phyloP scores from a whole-genome alignment of 225 moss, liverwort and hornwort species.

The Pseudoscleropodium purum region DNA sequence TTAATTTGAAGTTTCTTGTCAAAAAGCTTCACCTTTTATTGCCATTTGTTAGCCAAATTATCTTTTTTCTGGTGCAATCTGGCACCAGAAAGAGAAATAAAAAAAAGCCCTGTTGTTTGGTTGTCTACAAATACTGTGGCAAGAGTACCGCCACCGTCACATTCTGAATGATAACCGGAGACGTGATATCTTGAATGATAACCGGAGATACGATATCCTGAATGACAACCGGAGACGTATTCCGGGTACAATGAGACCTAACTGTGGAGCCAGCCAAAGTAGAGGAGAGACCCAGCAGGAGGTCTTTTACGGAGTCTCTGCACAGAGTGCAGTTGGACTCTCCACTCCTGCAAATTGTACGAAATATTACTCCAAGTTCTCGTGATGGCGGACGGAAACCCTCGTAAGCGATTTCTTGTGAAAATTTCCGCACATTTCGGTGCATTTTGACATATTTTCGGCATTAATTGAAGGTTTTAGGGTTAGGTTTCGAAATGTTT shows the following conservation, averaged over 20 bases:
- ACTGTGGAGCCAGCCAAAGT: not conserved
- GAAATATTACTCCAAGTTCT: not conserved
- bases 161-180: too few species aligned
- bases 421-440: not conserved
- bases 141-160: too few species aligned
- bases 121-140: too few species aligned
- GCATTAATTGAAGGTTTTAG: not conserved
- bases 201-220: not conserved
- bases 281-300: not conserved
- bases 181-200: not conserved
- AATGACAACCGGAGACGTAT: not conserved
- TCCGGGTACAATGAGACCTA: not conserved
- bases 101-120: too few species aligned
- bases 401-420: not conserved
- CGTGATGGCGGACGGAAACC: slow-evolving; percentile 8
- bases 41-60: too few species aligned
- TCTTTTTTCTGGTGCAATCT: too few species aligned
- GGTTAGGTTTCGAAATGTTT: not conserved
- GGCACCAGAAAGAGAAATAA: too few species aligned
- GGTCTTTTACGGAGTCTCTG: not conserved
- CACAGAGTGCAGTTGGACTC: not conserved
- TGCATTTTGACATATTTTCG: not conserved
- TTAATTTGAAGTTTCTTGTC: too few species aligned
- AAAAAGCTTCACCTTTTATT: too few species aligned
- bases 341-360: not conserved